Evolutionary conservation across 176 grass and related monocot genomes (phyloP).

Genomic region (Rhynchospora pubera): DNA sequence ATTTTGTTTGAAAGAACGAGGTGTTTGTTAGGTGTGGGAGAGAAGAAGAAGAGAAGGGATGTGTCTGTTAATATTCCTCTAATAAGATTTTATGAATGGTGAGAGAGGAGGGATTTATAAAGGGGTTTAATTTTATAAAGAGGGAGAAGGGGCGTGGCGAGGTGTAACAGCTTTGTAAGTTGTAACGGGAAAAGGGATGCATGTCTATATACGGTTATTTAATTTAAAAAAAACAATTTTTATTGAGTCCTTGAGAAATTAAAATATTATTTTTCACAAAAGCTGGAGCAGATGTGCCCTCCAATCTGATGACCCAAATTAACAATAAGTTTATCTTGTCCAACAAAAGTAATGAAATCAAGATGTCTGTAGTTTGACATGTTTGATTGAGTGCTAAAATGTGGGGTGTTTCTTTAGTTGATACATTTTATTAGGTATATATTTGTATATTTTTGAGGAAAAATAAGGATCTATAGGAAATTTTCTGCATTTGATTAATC

Average conservation of each 20-base stretch:
- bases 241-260: neutral
- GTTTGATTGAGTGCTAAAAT: neutral
- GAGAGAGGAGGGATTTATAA: slow-evolving; percentile 28
- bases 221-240: neutral
- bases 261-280: neutral
- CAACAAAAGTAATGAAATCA: neutral
- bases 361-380: neutral
- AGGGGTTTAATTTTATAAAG: slow-evolving; percentile 17
- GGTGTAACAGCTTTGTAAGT: slow-evolving; percentile 31
- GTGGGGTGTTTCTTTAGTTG: neutral
- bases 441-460: neutral
- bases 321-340: neutral
- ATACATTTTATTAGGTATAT: neutral
- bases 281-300: neutral
- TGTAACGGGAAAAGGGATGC: slow-evolving; percentile 25
- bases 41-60: slow-evolving; percentile 25
- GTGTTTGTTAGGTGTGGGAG: slow-evolving; percentile 1
- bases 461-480: neutral
- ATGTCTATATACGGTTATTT: slow-evolving; percentile 24
- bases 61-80: neutral
- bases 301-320: neutral
- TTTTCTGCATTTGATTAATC: slow-evolving; percentile 10
- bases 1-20: neutral
- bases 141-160: slow-evolving; percentile 16
- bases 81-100: slow-evolving; percentile 16